Evolutionary conservation across 2,329 filamentous ascomycete genomes (phyloP).

Genomic region (Curvularia hawaiiensis): DNA sequence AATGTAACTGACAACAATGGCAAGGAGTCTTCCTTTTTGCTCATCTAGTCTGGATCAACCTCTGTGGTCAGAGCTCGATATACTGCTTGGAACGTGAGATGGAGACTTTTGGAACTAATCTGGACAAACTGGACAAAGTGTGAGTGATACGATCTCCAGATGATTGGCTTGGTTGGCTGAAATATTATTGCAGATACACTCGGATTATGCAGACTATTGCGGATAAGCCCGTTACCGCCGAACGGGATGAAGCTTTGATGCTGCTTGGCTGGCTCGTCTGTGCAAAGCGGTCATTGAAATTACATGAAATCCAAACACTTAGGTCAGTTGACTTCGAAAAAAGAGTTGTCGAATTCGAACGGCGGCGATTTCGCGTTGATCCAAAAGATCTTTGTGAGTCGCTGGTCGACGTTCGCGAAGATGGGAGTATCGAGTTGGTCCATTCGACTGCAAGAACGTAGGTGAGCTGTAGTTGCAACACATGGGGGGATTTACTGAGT

Average conservation of each 20-base stretch:
- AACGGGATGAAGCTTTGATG: slow-evolving; percentile 26
- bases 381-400: slow-evolving; percentile 46
- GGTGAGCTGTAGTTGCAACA: slow-evolving; percentile 29
- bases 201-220: slow-evolving; percentile 20
- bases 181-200: slow-evolving; percentile 13
- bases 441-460: slow-evolving; percentile 43
- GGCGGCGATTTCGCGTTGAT: slow-evolving; percentile 30
- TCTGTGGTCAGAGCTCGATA: slow-evolving; percentile 26
- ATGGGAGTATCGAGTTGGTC: slow-evolving; percentile 46
- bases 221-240: neutral
- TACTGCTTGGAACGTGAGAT: slow-evolving; percentile 23
- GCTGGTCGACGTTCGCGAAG: slow-evolving; percentile 42
- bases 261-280: slow-evolving; percentile 51
- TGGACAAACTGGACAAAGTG: slow-evolving; percentile 11
- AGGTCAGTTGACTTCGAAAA: slow-evolving; percentile 40
- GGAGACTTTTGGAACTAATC: slow-evolving; percentile 17
- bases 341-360: slow-evolving; percentile 35
- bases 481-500: neutral
- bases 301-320: slow-evolving; percentile 51
- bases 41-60: slow-evolving; percentile 30
- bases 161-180: neutral
- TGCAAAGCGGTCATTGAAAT: slow-evolving; percentile 49
- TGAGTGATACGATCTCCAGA: slow-evolving; percentile 7
- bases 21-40: slow-evolving; percentile 37
- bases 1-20: neutral